Evolutionary conservation across 225 moss, liverwort and hornwort genomes (phyloP).

Genomic region (Bryoerythrophyllum caledonicum): DNA sequence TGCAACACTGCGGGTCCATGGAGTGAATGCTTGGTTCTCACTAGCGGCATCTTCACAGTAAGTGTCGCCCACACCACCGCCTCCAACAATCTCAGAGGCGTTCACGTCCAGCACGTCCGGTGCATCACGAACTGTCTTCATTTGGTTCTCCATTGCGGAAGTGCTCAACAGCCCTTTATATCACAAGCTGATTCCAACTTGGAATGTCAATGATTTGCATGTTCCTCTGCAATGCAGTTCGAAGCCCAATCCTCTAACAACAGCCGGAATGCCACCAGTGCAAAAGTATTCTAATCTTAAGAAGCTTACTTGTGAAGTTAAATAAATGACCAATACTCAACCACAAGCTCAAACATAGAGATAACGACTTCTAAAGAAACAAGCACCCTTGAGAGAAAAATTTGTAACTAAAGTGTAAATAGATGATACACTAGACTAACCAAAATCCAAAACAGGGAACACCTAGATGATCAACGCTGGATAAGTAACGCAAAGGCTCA

Average conservation of each 20-base stretch:
- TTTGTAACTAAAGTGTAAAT: background rate
- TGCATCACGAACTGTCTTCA: conserved; percentile 10
- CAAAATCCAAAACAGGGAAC: background rate
- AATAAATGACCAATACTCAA: background rate
- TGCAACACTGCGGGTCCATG: conserved; percentile 33
- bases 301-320: too few species aligned
- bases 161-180: background rate
- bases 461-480: background rate
- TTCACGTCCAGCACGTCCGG: conserved; percentile 38
- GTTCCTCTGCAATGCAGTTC: conserved; percentile 2
- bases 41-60: conserved; percentile 36
- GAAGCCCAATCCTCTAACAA: background rate
- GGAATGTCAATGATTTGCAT: background rate
- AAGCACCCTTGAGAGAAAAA: background rate
- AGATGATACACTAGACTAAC: background rate
- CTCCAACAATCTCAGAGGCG: conserved; percentile 16
- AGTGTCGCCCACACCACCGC: conserved; percentile 35
- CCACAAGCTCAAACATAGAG: background rate
- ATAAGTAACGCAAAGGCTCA: background rate
- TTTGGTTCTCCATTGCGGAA: conserved; percentile 29
- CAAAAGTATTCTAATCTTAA: background rate
- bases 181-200: background rate
- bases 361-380: background rate
- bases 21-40: conserved; percentile 26
- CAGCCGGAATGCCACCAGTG: background rate